Percentiles rank a stretch among this genome's conserved stretches.
These are phyloP conservation scores for Fusarium algeriense DNA, from an alignment of 2,329 filamentous ascomycete genomes.

Conservation along the genomic window DNA sequence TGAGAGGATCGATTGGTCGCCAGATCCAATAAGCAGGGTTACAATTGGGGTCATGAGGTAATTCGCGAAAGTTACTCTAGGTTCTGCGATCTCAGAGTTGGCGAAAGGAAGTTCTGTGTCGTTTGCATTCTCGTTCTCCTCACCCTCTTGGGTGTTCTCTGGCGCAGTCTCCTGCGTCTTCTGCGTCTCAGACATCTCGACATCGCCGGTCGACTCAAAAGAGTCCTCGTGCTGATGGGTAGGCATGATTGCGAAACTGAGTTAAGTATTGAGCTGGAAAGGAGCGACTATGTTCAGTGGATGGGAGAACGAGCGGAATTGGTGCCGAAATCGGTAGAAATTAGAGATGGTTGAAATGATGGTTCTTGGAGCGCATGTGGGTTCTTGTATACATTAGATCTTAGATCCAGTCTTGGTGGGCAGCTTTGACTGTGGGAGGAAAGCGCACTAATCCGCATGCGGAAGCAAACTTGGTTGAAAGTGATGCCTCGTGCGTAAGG, in stretches of 20 bases:
- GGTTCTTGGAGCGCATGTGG: conserved; percentile 6
- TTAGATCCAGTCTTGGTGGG: not conserved
- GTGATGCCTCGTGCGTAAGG: conserved; percentile 35
- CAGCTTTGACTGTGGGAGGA: not conserved
- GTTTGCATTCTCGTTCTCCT: conserved; percentile 50
- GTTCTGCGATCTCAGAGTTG: conserved; percentile 50
- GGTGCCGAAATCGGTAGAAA: not conserved
- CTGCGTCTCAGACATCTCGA: conserved; percentile 55
- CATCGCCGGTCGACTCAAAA: conserved; percentile 50
- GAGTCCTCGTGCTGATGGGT: conserved; percentile 43
- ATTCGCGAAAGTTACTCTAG: conserved; percentile 63
- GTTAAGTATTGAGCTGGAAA: not conserved
- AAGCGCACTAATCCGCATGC: conserved; percentile 7
- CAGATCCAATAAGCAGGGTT: conserved; percentile 73
- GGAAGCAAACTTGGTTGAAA: conserved; percentile 19
- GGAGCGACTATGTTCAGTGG: not conserved
- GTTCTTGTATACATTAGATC: not conserved
- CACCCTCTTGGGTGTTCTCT: conserved; percentile 51
- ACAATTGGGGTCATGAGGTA: conserved; percentile 79
- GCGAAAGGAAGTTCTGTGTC: conserved; percentile 56
- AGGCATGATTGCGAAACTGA: conserved; percentile 48
- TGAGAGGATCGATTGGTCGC: conserved; percentile 73
- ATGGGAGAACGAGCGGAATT: conserved; percentile 19
- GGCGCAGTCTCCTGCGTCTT: conserved; percentile 15
- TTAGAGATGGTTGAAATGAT: not conserved